Evolutionary conservation across 208 protist species (phyloP).

Genomic region (Wallacemonas sp.): DNA sequence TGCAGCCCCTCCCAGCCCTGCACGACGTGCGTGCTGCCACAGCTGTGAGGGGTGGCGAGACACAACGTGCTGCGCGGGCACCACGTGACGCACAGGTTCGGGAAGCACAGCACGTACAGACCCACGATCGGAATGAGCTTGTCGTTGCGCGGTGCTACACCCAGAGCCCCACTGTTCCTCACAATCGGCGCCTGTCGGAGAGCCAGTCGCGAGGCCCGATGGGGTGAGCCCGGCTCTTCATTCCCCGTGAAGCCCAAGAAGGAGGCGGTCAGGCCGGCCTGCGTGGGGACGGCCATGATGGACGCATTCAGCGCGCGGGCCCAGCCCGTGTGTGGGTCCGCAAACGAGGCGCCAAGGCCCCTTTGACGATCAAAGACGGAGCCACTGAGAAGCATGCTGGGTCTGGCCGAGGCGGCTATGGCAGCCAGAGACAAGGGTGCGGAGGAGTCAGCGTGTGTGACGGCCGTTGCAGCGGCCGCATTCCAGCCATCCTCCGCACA

Average conservation of each 20-base stretch:
- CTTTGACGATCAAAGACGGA: background rate
- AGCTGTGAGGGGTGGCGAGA: constrained; percentile 9
- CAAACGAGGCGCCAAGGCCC: background rate
- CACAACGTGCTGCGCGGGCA: constrained; percentile 35
- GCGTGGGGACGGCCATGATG: background rate
- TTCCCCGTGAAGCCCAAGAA: background rate
- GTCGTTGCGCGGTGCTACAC: too few species aligned
- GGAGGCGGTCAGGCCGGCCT: background rate
- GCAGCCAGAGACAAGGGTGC: too few species aligned
- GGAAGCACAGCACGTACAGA: constrained; percentile 38
- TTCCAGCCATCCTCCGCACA: background rate
- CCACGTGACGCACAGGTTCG: constrained; percentile 44
- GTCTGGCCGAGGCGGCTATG: background rate
- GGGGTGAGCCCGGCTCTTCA: background rate
- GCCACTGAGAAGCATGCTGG: background rate
- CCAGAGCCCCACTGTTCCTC: background rate
- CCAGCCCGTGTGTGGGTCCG: background rate
- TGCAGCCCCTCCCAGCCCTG: constrained; percentile 44
- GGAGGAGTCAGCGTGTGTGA: too few species aligned
- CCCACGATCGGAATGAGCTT: background rate
- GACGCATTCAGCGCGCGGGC: background rate
- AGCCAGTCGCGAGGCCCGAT: background rate
- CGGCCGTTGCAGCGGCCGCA: background rate
- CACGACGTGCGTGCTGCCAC: constrained; percentile 21
- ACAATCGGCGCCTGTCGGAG: background rate